Evolutionary conservation across 257 asterid species (phyloP).

Genomic region (Linderniella brevidens): DNA sequence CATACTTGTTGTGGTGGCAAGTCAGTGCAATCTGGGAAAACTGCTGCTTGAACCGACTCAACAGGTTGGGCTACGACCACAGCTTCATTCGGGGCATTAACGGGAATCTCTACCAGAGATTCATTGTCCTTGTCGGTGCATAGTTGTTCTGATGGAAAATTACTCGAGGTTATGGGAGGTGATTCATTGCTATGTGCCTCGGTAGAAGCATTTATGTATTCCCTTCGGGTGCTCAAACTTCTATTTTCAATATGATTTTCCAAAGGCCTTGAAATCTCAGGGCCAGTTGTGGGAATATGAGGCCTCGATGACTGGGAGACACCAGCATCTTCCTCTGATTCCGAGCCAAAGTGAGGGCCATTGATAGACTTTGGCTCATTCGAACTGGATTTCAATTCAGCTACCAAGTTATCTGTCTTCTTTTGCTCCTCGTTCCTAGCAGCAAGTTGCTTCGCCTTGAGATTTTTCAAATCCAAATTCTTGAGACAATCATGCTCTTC

Average conservation of each 20-base stretch:
- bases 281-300: slow-evolving; percentile 1
- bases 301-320: slow-evolving; percentile 11
- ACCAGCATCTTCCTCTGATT: slow-evolving; percentile 16
- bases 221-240: background rate
- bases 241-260: slow-evolving; percentile 12
- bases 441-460: slow-evolving; percentile 31
- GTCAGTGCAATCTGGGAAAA: slow-evolving; percentile 12
- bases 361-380: slow-evolving; percentile 10
- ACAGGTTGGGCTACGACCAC: slow-evolving; percentile 7
- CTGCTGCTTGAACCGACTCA: slow-evolving; percentile 9
- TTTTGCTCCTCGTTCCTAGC: slow-evolving; percentile 25
- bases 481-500: slow-evolving; percentile 23
- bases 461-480: slow-evolving; percentile 23
- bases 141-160: background rate
- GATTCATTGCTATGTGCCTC: too few species aligned
- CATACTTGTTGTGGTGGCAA: slow-evolving; percentile 23
- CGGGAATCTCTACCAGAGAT: too few species aligned
- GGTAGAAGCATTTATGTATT: too few species aligned
- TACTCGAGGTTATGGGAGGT: too few species aligned
- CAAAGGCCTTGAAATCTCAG: slow-evolving; percentile 7
- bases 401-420: slow-evolving; percentile 25
- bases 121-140: too few species aligned
- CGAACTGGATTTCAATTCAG: slow-evolving; percentile 16
- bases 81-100: background rate
- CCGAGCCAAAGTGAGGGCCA: slow-evolving; percentile 20